A percentile compares a stretch with the other conserved stretches of the same genome.
Evolutionary conservation across 2,329 filamentous ascomycete genomes (phyloP).

Genomic region (Scedosporium dehoogii): DNA sequence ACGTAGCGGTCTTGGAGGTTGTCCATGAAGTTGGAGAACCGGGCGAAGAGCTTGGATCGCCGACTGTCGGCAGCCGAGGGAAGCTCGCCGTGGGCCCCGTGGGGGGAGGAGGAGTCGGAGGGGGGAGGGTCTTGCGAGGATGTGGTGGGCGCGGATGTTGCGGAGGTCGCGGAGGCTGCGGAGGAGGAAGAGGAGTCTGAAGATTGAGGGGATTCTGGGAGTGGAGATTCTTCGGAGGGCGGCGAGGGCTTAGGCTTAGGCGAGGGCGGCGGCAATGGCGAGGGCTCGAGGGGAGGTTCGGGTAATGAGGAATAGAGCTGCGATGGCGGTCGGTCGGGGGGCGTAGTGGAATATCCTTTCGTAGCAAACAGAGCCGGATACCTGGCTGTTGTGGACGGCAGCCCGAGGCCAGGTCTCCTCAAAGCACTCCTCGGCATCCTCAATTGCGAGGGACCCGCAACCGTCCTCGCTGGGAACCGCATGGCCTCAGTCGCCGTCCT

Average conservation of each 20-base stretch:
- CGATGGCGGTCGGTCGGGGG: not conserved
- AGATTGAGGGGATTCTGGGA: not conserved
- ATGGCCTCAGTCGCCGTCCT: conserved; percentile 1
- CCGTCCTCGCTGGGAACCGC: not conserved
- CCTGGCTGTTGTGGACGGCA: not conserved
- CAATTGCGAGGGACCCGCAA: not conserved
- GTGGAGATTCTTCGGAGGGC: not conserved
- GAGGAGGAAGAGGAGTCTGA: not conserved
- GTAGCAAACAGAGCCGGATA: not conserved
- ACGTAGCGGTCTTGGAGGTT: conserved; percentile 77
- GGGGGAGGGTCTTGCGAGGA: not conserved
- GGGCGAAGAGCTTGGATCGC: conserved; percentile 5
- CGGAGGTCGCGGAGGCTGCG: not conserved
- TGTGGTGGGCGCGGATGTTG: not conserved
- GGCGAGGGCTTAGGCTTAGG: not conserved
- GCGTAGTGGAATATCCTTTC: conserved; percentile 1
- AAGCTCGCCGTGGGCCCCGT: not conserved
- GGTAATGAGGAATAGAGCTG: not conserved
- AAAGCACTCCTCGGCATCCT: not conserved
- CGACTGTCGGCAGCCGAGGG: conserved; percentile 6
- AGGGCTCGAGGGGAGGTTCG: not conserved
- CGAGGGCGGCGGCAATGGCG: not conserved
- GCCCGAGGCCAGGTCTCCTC: not conserved
- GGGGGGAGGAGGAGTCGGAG: not conserved
- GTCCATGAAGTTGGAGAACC: conserved; percentile 72